Conservation (phyloP, 306 rosid species). For the Clitoria ternatea region DNA sequence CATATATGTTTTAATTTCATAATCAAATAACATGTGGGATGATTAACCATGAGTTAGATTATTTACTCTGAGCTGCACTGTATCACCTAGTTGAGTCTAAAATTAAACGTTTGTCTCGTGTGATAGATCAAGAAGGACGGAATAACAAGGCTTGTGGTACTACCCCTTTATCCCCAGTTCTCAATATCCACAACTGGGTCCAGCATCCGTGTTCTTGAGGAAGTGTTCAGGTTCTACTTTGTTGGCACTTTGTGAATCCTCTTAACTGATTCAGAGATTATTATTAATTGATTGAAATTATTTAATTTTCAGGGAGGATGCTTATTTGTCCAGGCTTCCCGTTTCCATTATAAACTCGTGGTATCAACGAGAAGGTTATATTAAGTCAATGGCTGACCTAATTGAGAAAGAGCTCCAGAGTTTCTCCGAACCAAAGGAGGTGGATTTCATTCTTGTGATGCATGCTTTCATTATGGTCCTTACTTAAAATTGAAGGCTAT, state of each 20-base stretch:
- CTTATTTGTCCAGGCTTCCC: slow-evolving; percentile 66
- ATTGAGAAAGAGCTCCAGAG: slow-evolving; percentile 71
- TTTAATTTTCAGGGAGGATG: slow-evolving; percentile 69
- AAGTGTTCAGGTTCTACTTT: slow-evolving; percentile 62
- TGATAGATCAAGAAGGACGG: slow-evolving; percentile 83
- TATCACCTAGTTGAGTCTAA: slow-evolving; percentile 22
- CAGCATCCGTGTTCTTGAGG: slow-evolving; percentile 78
- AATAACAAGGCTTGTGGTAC: slow-evolving; percentile 92
- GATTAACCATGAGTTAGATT: neutral
- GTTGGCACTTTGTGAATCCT: slow-evolving; percentile 2
- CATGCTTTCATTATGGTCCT: neutral
- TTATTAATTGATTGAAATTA: slow-evolving; percentile 30
- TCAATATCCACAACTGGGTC: slow-evolving; percentile 99
- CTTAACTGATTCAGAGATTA: slow-evolving; percentile 5
- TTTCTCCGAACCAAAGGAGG: slow-evolving; percentile 72
- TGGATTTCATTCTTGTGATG: slow-evolving; percentile 29
- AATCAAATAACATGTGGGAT: slow-evolving; percentile 3
- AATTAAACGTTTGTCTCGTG: slow-evolving; percentile 10
- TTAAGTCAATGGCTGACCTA: slow-evolving; percentile 92
- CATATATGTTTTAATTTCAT: neutral
- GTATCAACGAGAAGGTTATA: slow-evolving; percentile 90
- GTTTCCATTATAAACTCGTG: slow-evolving; percentile 92
- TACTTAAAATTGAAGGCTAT: neutral
- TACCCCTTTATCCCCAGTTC: slow-evolving; percentile 95
- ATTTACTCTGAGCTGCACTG: neutral